Evolutionary conservation across 768 basidiomycete genomes (phyloP), one percentile per base, ranked within the genome.

Genomic region (Tylopilus felleus): DNA sequence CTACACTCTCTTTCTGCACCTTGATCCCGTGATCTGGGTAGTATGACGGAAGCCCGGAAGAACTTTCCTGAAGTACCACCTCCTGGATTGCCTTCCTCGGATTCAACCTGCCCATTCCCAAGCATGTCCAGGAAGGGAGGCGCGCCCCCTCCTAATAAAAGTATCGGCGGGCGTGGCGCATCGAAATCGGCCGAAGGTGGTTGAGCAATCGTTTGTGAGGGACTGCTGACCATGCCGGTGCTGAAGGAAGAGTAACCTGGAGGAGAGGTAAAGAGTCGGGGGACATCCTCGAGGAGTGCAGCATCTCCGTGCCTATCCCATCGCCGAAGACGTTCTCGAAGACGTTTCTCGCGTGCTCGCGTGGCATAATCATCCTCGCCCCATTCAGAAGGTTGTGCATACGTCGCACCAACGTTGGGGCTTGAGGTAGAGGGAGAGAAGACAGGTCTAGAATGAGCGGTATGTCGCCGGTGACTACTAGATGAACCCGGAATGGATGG

Each of bases 1-100:
- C 91, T 81, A 47, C 75, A 79, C 8, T 73, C 68, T 41, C 75
- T 77, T 64, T 93, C 91, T 12, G 73, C 70, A 2, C 64, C 59
- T 25, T 75, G 65, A 12, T 85, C 84, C 13, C 91, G 81, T 3
- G 71, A 65, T 17, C 71, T 65, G 5, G 91, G 92, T 8, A 93
- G 82, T 25, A 93, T 62, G 23, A 90, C 74, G 5, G 86, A 83
- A 4, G 84, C 79, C 28, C 89, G 79, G 74, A 88, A 89, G 70
- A 89, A 79, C 75, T 62, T 62, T 38, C 69, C 68, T 7, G 55
- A 54, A 22, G 56, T 27, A 28, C 56, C 55, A 8, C 56, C 42
- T 23, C 48, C 62, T 23, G 54, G 9, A 49, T 28, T 31, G 31
- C 59, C 48, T 14, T 64, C 60, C 6, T 67, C 70, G 7, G 50